A percentile compares a stretch with the other conserved stretches of the same genome.
Conservation (phyloP, 2,329 filamentous ascomycete genomes). For the Penicillium sp. region DNA sequence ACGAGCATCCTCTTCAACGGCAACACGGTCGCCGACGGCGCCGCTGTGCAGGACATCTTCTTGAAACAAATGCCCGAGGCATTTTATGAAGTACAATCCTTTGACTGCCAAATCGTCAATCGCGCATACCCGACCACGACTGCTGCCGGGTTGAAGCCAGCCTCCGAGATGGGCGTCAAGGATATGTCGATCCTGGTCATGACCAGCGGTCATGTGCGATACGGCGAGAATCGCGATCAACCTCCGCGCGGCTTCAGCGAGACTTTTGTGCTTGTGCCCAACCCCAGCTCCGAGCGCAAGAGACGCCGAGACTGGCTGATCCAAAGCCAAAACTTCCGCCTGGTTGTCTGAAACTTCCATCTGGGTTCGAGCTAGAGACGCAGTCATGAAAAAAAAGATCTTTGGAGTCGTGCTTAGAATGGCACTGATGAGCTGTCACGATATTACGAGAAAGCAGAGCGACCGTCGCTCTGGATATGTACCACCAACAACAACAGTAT, state of each 20-base stretch:
- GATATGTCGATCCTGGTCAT: constrained; percentile 68
- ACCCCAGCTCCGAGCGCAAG: constrained; percentile 48
- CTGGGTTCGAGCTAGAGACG: no score
- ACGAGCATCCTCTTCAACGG: constrained; percentile 78
- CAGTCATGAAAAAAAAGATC: background rate
- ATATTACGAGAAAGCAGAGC: background rate
- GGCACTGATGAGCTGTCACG: constrained; percentile 2
- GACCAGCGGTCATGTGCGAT: constrained; percentile 65
- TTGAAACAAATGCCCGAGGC: constrained; percentile 56
- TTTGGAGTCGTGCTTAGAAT: background rate
- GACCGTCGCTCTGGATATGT: background rate
- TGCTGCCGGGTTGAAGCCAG: constrained; percentile 29
- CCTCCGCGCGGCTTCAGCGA: constrained; percentile 70
- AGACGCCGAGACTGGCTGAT: constrained; percentile 58
- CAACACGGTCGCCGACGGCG: constrained; percentile 55
- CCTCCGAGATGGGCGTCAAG: constrained; percentile 42
- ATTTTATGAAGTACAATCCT: constrained; percentile 68
- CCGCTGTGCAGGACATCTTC: constrained; percentile 63
- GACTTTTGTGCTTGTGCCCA: constrained; percentile 73
- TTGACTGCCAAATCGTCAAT: constrained; percentile 75
- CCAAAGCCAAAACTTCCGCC: constrained; percentile 65
- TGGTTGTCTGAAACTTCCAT: constrained; percentile 37
- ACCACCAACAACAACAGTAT: background rate
- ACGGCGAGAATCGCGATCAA: constrained; percentile 56
- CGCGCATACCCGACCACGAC: constrained; percentile 57